phyloP scores from a whole-genome alignment of 208 protist species.

The Angomonas deanei region DNA sequence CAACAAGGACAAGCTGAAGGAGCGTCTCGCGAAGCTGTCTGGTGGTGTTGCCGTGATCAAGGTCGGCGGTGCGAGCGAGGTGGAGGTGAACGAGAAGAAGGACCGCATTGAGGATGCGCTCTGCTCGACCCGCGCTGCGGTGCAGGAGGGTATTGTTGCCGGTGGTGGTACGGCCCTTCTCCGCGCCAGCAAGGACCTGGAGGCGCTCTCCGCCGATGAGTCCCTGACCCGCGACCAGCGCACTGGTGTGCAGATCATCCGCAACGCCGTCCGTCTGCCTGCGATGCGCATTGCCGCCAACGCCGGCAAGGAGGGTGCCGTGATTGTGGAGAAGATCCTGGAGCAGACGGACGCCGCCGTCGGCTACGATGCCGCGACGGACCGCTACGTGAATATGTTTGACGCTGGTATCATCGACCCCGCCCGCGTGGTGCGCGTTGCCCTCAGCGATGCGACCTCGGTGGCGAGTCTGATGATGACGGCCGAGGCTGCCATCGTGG shows the following conservation, averaged over 20 bases:
- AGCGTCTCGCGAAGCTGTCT: conserved; percentile 97
- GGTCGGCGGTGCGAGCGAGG: conserved; percentile 97
- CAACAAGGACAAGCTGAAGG: conserved; percentile 96
- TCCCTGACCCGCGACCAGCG: conserved; percentile 89
- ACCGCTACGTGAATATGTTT: conserved; percentile 97
- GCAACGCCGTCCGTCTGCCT: conserved; percentile 90
- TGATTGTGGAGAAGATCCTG: conserved; percentile 97
- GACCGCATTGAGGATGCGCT: conserved; percentile 98
- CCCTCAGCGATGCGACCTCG: conserved; percentile 93
- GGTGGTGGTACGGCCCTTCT: conserved; percentile 97
- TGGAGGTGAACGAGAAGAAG: conserved; percentile 99
- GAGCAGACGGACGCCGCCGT: conserved; percentile 53
- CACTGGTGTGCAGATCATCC: conserved; percentile 95
- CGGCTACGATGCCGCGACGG: conserved; percentile 94
- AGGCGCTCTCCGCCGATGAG: conserved; percentile 49
- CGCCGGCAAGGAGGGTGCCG: conserved; percentile 96
- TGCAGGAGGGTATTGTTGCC: conserved; percentile 99
- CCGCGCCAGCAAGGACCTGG: conserved; percentile 81
- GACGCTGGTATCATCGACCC: conserved; percentile 99
- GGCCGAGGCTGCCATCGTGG: conserved; percentile 92
- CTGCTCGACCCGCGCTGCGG: conserved; percentile 98
- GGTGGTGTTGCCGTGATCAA: conserved; percentile 97
- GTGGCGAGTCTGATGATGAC: conserved; percentile 99
- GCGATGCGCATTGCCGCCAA: conserved; percentile 95
- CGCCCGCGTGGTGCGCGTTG: conserved; percentile 98